Conservation (phyloP, 1,284 basidiomycete species). For the Tremellales sp. region DNA sequence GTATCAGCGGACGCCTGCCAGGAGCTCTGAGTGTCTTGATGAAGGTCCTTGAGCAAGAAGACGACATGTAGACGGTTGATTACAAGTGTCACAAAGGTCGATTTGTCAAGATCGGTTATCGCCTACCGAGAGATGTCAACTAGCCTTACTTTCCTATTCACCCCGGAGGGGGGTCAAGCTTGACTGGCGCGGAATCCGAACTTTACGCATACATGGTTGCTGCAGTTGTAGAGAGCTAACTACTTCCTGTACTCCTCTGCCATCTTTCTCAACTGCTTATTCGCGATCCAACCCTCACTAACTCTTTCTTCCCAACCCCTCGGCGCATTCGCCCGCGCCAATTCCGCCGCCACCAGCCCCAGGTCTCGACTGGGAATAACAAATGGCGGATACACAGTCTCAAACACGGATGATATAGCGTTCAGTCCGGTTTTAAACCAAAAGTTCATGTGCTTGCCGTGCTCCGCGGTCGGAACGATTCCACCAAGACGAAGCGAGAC, state of each 20-base stretch:
- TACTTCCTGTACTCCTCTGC: constrained; percentile 3
- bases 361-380: constrained; percentile 13
- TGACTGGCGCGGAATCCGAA: too few species aligned
- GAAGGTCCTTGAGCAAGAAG: too few species aligned
- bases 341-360: constrained; percentile 12
- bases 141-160: too few species aligned
- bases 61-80: too few species aligned
- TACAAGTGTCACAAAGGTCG: too few species aligned
- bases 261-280: constrained; percentile 58
- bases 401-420: neutral
- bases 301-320: constrained; percentile 40
- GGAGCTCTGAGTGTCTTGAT: too few species aligned
- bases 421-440: neutral
- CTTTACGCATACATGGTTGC: too few species aligned
- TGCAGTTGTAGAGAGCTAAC: too few species aligned
- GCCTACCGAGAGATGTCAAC: too few species aligned
- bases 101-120: too few species aligned
- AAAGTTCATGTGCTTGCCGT: constrained; percentile 2
- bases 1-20: too few species aligned
- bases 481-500: constrained; percentile 25
- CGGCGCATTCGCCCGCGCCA: constrained; percentile 10
- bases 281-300: constrained; percentile 15
- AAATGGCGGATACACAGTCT: constrained; percentile 7
- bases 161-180: too few species aligned
- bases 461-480: constrained; percentile 23